These are phyloP conservation scores for Thinopyrum elongatum DNA, from an alignment of 176 grass and related monocot genomes.

Conservation along the genomic window DNA sequence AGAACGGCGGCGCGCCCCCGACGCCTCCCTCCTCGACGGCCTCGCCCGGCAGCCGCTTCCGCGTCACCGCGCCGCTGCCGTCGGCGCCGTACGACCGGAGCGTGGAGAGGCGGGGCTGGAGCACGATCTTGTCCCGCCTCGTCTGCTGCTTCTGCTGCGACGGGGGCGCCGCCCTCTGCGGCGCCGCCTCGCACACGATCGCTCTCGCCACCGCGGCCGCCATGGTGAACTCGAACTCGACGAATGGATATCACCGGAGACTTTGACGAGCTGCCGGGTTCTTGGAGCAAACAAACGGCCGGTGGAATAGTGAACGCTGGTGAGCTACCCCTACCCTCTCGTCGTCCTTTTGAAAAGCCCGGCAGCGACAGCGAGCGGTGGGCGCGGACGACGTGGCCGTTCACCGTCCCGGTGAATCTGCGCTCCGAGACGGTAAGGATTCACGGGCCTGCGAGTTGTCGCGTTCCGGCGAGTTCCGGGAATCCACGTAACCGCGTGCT, in stretches of 20 bases:
- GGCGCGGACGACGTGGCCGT: neutral
- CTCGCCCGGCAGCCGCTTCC: constrained; percentile 19
- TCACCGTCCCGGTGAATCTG: constrained; percentile 40
- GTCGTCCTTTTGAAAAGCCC: constrained; percentile 35
- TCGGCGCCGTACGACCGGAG: constrained; percentile 78
- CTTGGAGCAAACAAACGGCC: neutral
- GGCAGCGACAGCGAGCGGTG: constrained; percentile 37
- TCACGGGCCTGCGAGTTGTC: constrained; percentile 22
- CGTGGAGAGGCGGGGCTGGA: constrained; percentile 88
- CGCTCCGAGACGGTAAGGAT: neutral
- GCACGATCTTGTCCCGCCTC: constrained; percentile 62
- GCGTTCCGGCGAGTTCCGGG: constrained; percentile 36
- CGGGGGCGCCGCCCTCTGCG: constrained; percentile 36
- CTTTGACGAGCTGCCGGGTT: neutral
- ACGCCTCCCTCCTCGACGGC: neutral
- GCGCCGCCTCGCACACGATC: constrained; percentile 63
- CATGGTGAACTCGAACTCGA: constrained; percentile 3
- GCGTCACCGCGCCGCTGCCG: constrained; percentile 32
- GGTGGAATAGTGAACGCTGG: neutral
- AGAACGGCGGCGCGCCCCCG: constrained; percentile 52
- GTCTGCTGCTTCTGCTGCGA: constrained; percentile 20
- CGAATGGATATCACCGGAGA: neutral
- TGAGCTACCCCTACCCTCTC: neutral
- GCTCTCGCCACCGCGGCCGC: constrained; percentile 34
- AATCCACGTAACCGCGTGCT: constrained; percentile 39